A percentile compares a stretch with the other conserved stretches of the same genome.
These are phyloP conservation scores for Opeltia flavorubescens DNA, from an alignment of 495 filamentous ascomycete species.

Conservation along the genomic window DNA sequence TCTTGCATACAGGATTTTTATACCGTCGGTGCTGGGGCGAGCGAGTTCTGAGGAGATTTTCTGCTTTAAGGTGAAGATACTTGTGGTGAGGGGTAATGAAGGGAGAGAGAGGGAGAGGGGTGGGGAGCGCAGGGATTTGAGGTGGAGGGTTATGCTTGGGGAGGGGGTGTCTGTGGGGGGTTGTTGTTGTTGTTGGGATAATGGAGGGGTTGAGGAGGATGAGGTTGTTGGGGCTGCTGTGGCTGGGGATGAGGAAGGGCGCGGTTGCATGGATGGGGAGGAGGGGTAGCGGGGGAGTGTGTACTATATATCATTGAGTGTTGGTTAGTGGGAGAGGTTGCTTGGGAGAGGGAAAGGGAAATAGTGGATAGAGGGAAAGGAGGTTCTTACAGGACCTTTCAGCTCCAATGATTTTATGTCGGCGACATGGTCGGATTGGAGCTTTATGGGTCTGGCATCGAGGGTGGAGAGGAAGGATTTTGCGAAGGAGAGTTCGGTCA, in stretches of 20 bases:
- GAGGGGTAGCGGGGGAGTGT: slow-evolving; percentile 37
- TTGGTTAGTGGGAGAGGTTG: neutral
- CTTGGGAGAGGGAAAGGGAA: slow-evolving; percentile 2
- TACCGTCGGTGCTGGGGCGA: slow-evolving; percentile 37
- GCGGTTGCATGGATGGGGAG: slow-evolving; percentile 23
- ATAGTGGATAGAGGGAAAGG: slow-evolving; percentile 5
- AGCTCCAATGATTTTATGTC: slow-evolving; percentile 58
- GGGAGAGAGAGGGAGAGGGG: slow-evolving; percentile 47
- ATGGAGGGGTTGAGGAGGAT: slow-evolving; percentile 25
- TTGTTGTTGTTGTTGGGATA: slow-evolving; percentile 21
- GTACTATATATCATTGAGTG: slow-evolving; percentile 21
- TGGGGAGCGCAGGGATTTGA: slow-evolving; percentile 66
- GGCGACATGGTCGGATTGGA: slow-evolving; percentile 72
- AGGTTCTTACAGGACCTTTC: slow-evolving; percentile 6
- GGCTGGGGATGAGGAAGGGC: slow-evolving; percentile 32
- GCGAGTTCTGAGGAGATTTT: slow-evolving; percentile 30
- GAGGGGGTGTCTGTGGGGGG: slow-evolving; percentile 37
- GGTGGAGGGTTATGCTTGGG: slow-evolving; percentile 36
- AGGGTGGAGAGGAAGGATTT: slow-evolving; percentile 69
- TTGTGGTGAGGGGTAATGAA: slow-evolving; percentile 45
- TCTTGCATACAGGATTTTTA: slow-evolving; percentile 70
- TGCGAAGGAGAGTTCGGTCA: slow-evolving; percentile 78
- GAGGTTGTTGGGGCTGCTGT: slow-evolving; percentile 29
- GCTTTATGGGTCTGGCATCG: slow-evolving; percentile 60
- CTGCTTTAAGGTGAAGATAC: slow-evolving; percentile 58